phyloP scores from a whole-genome alignment of 1,284 basidiomycete genomes.

The Ganoderma multipileum region DNA sequence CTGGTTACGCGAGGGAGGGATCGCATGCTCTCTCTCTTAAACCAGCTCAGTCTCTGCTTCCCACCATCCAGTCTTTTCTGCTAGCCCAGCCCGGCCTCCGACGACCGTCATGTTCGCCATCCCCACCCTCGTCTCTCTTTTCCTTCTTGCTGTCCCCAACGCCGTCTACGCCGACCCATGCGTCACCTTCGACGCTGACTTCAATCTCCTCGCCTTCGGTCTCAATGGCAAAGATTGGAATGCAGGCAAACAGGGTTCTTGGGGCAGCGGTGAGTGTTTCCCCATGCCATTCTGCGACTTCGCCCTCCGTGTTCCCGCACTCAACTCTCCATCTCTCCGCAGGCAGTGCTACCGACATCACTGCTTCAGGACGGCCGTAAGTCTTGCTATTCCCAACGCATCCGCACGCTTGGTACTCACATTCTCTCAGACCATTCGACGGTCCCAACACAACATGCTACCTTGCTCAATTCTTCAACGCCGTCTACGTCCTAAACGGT shows the following conservation, averaged over 20 bases:
- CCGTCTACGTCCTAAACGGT: conserved; percentile 82
- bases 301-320: neutral
- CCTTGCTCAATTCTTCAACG: conserved; percentile 77
- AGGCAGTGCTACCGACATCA: conserved; percentile 70
- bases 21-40: conserved; percentile 8
- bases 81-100: conserved; percentile 3
- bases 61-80: conserved; percentile 8
- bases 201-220: conserved; percentile 78
- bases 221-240: conserved; percentile 78
- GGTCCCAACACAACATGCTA: conserved; percentile 73
- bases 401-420: conserved; percentile 7
- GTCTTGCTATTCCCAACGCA: conserved; percentile 37
- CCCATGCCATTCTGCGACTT: neutral
- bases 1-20: neutral
- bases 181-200: conserved; percentile 70
- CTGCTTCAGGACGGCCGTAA: conserved; percentile 71
- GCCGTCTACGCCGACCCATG: conserved; percentile 59
- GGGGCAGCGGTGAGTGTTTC: conserved; percentile 59
- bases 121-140: conserved; percentile 65
- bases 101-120: conserved; percentile 44
- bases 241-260: conserved; percentile 68
- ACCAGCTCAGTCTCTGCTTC: conserved; percentile 6
- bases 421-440: conserved; percentile 64
- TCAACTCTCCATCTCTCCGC: neutral
- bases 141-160: conserved; percentile 50